Percentiles rank a stretch among this genome's conserved stretches.
Evolutionary conservation across 169 alveolate genomes (phyloP).

Genomic region (Miamiensis avidus): DNA sequence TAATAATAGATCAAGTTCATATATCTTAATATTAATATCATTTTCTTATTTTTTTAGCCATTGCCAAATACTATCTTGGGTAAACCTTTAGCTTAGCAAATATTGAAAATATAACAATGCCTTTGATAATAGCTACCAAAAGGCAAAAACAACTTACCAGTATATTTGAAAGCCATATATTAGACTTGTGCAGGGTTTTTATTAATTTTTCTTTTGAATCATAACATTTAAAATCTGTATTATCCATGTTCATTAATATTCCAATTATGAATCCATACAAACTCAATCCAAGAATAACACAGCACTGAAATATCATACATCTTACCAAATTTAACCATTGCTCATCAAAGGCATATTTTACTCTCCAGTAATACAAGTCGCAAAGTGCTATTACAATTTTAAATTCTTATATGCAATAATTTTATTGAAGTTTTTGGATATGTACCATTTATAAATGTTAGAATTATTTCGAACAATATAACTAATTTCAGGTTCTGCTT

Average conservation of each 20-base stretch:
- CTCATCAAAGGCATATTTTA: background rate
- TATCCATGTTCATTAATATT: background rate
- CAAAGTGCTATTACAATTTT: background rate
- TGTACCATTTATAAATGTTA: background rate
- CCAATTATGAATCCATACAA: background rate
- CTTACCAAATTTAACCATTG: background rate
- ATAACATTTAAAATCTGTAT: background rate
- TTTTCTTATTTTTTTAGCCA: background rate
- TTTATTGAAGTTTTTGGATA: background rate
- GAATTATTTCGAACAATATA: background rate
- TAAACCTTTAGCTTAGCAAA: background rate
- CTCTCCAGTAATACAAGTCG: background rate
- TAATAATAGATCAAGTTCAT: no score
- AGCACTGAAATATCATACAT: background rate
- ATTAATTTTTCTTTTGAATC: background rate
- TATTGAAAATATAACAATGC: background rate
- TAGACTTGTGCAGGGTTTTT: background rate
- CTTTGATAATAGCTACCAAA: background rate
- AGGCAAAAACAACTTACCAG: background rate
- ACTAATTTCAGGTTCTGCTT: no score
- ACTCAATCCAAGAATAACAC: background rate
- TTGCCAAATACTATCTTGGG: background rate
- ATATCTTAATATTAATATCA: no score
- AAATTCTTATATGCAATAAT: no score
- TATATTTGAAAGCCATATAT: background rate